Evolutionary conservation across 2,329 filamentous ascomycete genomes (phyloP), one percentile per base, ranked within the genome.

Genomic region (Ophiostoma perfectum): DNA sequence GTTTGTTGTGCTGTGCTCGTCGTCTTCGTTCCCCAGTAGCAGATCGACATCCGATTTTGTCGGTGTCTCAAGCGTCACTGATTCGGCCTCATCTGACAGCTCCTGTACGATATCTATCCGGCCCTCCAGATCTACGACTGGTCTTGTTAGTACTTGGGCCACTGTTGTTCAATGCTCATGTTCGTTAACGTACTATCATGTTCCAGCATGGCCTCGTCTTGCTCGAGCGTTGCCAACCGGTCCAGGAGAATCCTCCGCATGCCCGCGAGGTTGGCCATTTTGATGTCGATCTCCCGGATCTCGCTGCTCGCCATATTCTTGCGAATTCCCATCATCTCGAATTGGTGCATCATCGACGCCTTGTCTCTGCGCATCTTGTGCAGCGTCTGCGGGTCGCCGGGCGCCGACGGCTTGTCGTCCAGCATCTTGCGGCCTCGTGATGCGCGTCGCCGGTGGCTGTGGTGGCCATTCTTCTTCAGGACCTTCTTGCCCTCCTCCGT

Each of bases 231-330:
- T 1, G 93, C 93, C 72, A 99, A 79, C 71, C 95, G 86, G 68
- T 97, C 93, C 69, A 99, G 79, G 63, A 98, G 90, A 70, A 97
- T 96, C 75, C 89, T 90, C 72, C 95, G 89, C 92, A 98, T 97
- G 71, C 88, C 92, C 73, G 92, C 90, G 67, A 99, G 82, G 77
- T 98, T 98, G 70, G 92, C 87, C 72, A 99, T 94, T 79, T 98
- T 99, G 80, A 90, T 93, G 79, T 99, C 95, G 70, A 99, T 97
- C 75, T 99, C 95, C 70, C 88, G 88, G 70, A 99, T 98, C 78
- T 99, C 95, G 71, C 92, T 91, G 75, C 92, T 95, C 73, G 93
- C 94, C 94, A 99, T 97, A 76, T 95, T 97, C 79, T 99, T 99
- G 70, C 95, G 87, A 71, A 98, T 88, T 3, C 90, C 86, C 80